Evolutionary conservation across 139 green algal genomes (phyloP), one percentile per base, ranked within the genome.

Genomic region (Gonium pectorale): DNA sequence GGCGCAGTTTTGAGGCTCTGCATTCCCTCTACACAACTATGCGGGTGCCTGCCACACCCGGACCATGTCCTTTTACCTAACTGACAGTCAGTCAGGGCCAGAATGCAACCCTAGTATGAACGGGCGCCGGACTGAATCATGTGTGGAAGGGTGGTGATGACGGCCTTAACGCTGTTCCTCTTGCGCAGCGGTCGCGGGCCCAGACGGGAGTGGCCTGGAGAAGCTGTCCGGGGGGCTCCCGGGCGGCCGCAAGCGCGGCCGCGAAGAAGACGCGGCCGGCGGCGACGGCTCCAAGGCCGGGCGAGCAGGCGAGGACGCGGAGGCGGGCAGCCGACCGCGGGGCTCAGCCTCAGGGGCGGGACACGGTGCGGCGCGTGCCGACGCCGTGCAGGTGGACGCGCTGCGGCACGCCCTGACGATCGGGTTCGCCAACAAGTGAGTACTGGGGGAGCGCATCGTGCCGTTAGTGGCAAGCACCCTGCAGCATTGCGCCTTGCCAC

Each of bases 351-450:
- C 69, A n/a, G 69, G n/a, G 17, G 26, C 24, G 0, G 71, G 71
- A 21, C 49, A 37, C 73, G 73, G 54, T 0, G 37, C 26, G 54
- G 54, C 29, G 17, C 38, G 22, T 1, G 77, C 77, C 7, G 66
- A 43, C 31, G 21, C 60, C 3, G 60, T 31, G 2, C 59, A 60
- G 69, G 33, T 86, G 35, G 85, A 88, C 37, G 59, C 51, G 13
- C 37, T 98, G 75, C 67, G 93, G 41, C 80, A 91, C 3, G 93
- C 94, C 7, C 69, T 98, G 27, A 93, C 92, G 19, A 77, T 95
- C 26, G 97, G 97, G 5, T 98, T 96, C 90, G 95, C 93, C 0
- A 97, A 96, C 87, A 93, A 90, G 86, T 87, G 77, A 29, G 80
- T 80, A 5, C 13, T 29, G 44, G 67, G 67, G 2, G 9, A 60